phyloP scores from a whole-genome alignment of 2,329 filamentous ascomycete genomes.

The Orbilia brochopaga region DNA sequence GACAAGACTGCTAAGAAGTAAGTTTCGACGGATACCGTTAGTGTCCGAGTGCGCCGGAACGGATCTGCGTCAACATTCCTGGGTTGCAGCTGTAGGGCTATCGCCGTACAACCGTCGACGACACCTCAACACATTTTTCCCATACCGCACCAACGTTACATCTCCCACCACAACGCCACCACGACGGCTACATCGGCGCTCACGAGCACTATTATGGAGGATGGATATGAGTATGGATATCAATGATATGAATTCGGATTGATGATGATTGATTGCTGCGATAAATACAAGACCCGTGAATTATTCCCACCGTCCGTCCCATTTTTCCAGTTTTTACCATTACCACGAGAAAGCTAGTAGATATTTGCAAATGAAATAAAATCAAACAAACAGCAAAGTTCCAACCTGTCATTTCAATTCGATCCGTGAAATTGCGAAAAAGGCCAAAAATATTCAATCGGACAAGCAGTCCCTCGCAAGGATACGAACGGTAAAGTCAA shows the following conservation, averaged over 20 bases:
- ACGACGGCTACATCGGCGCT: too few relatives aligned
- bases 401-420: not conserved
- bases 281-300: not conserved
- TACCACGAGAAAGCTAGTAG: not conserved
- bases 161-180: too few relatives aligned
- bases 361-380: not conserved
- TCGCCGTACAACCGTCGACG: slow-evolving; percentile 18
- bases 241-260: not conserved
- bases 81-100: not conserved
- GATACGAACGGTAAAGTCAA: slow-evolving; percentile 4
- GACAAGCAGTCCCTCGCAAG: not conserved
- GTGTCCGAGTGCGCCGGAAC: too few relatives aligned
- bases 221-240: not conserved
- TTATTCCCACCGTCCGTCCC: not conserved
- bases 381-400: slow-evolving; percentile 5
- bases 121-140: slow-evolving; percentile 19
- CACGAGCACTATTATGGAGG: too few relatives aligned
- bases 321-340: not conserved
- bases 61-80: too few relatives aligned
- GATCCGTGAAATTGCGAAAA: too few relatives aligned
- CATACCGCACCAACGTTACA: too few relatives aligned
- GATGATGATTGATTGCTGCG: not conserved
- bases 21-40: too few relatives aligned
- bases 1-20: too few relatives aligned
- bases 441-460: too few relatives aligned